Percentiles rank a stretch among this genome's conserved stretches.
These are phyloP conservation scores for Erigeron canadensis DNA, from an alignment of 129 eudicot species.

Conservation along the genomic window DNA sequence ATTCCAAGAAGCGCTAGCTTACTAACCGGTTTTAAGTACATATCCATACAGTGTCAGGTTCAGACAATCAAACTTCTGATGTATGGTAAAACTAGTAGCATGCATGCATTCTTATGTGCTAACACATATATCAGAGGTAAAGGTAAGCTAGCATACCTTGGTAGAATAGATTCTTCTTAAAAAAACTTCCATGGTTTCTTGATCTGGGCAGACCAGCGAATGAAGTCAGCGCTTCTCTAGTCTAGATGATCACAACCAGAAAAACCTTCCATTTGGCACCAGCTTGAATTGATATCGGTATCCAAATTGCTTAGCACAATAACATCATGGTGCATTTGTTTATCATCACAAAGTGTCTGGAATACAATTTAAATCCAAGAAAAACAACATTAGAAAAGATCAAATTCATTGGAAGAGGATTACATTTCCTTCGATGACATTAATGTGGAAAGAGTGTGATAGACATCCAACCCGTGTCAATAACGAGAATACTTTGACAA, in stretches of 20 bases:
- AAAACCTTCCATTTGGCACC: conserved; percentile 16
- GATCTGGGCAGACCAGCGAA: no score
- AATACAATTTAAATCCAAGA: conserved; percentile 16
- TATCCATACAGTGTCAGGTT: no score
- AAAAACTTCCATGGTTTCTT: neutral
- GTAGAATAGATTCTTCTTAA: neutral
- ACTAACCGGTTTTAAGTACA: no score
- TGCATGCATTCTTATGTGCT: neutral
- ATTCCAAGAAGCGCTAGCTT: no score
- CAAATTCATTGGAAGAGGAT: no score
- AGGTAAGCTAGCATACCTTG: conserved; percentile 19
- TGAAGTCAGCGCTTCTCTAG: no score
- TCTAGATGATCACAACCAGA: neutral
- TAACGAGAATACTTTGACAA: no score
- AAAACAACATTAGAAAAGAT: conserved; percentile 21
- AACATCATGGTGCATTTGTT: neutral
- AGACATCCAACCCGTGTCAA: no score
- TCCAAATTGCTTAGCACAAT: neutral
- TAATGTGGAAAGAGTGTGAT: no score
- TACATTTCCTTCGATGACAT: no score
- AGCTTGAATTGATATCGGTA: neutral
- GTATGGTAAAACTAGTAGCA: neutral
- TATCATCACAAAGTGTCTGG: conserved; percentile 8
- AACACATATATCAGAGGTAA: neutral
- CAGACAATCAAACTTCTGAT: no score